Conservation (phyloP, 495 filamentous ascomycete species). For the Aspergillus haitiensis region DNA sequence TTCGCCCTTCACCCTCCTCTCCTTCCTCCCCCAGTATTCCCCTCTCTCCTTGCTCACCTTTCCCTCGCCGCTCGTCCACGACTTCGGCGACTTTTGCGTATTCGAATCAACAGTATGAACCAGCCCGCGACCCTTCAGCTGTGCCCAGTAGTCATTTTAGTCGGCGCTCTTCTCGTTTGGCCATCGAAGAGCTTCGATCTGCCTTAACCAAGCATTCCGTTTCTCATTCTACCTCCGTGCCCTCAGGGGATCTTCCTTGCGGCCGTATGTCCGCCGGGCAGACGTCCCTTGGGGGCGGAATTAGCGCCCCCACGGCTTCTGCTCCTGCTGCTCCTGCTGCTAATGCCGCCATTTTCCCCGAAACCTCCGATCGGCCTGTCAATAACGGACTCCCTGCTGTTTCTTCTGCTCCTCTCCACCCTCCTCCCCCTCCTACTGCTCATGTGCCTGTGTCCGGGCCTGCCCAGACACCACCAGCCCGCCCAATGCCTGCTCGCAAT, state of each 20-base stretch:
- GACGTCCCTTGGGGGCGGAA: constrained; percentile 34
- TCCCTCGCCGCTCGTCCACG: constrained; percentile 20
- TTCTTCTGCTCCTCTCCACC: constrained; percentile 25
- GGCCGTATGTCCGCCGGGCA: constrained; percentile 40
- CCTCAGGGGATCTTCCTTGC: constrained; percentile 40
- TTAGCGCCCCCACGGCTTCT: constrained; percentile 21
- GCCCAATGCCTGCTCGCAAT: constrained; percentile 41
- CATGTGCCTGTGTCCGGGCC: constrained; percentile 24
- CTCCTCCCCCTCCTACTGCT: constrained; percentile 23
- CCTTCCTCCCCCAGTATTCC: constrained; percentile 32
- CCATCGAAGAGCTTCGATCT: constrained; percentile 51
- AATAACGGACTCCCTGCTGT: constrained; percentile 25
- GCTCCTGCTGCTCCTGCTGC: constrained; percentile 40
- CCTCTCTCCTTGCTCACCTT: constrained; percentile 25
- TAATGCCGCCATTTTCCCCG: constrained; percentile 20
- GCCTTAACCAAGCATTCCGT: constrained; percentile 48
- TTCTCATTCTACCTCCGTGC: constrained; percentile 40
- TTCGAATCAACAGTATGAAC: constrained; percentile 36
- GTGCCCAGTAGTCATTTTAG: constrained; percentile 37
- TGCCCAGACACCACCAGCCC: constrained; percentile 32
- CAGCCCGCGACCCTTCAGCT: constrained; percentile 27
- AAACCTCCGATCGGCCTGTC: constrained; percentile 23
- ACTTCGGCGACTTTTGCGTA: constrained; percentile 21
- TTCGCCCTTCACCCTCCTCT: constrained; percentile 35
- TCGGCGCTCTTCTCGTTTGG: constrained; percentile 43